Percentiles rank a stretch among this genome's conserved stretches.
Evolutionary conservation across 2,329 filamentous ascomycete species (phyloP).

Genomic region (Sporothrix schenckii): DNA sequence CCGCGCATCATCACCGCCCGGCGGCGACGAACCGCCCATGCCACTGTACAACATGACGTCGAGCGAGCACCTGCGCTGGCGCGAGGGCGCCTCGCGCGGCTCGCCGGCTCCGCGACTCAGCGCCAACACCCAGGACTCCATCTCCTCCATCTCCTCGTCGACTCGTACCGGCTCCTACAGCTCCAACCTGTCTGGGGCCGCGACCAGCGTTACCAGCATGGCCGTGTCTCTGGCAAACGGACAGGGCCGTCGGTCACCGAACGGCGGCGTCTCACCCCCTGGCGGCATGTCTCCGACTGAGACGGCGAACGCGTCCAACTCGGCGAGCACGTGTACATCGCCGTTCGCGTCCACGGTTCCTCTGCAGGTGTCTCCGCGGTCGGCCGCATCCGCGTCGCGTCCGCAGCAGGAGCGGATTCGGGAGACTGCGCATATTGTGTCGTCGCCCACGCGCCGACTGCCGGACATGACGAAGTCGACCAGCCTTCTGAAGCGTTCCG

Average conservation of each 20-base stretch:
- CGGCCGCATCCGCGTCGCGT: slow-evolving; percentile 50
- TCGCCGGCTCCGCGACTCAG: slow-evolving; percentile 57
- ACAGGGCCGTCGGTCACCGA: slow-evolving; percentile 51
- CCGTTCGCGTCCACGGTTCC: slow-evolving; percentile 55
- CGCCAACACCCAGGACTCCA: slow-evolving; percentile 51
- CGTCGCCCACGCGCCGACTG: slow-evolving; percentile 55
- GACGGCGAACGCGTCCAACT: slow-evolving; percentile 39
- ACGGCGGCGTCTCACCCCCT: slow-evolving; percentile 48
- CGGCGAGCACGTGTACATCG: slow-evolving; percentile 46
- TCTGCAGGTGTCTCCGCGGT: slow-evolving; percentile 54
- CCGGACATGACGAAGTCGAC: slow-evolving; percentile 49
- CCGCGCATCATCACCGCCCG: slow-evolving; percentile 58
- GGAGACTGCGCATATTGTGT: slow-evolving; percentile 46
- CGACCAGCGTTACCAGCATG: slow-evolving; percentile 50
- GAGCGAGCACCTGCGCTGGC: slow-evolving; percentile 53
- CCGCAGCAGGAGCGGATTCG: slow-evolving; percentile 53
- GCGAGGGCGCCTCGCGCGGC: slow-evolving; percentile 53
- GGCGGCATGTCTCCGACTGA: slow-evolving; percentile 56
- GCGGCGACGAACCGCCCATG: slow-evolving; percentile 50
- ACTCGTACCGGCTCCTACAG: slow-evolving; percentile 55
- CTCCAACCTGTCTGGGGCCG: slow-evolving; percentile 50
- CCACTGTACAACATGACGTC: slow-evolving; percentile 44
- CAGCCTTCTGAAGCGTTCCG: slow-evolving; percentile 50
- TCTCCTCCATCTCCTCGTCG: slow-evolving; percentile 51
- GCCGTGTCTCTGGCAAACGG: slow-evolving; percentile 43